Percentiles rank a stretch among this genome's conserved stretches.
Conservation (phyloP, 805 yeast genomes). For the Ogataea nitratoaversa region DNA sequence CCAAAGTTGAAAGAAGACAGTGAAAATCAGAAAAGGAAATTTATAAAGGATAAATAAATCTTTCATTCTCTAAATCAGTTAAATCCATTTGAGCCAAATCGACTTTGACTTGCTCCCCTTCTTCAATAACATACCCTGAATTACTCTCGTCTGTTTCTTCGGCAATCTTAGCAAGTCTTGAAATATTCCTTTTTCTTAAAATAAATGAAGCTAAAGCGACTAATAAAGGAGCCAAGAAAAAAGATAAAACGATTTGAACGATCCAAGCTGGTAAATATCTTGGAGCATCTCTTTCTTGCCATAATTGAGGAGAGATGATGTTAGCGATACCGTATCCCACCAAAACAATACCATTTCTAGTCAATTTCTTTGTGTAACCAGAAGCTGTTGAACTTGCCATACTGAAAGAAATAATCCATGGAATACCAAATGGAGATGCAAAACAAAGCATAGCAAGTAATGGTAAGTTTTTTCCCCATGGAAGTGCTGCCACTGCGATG, state of each 20-base stretch:
- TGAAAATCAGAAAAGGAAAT: not conserved
- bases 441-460: slow-evolving; percentile 44
- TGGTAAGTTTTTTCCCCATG: slow-evolving; percentile 42
- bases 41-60: slow-evolving; percentile 47
- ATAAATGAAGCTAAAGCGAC: slow-evolving; percentile 42
- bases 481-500: slow-evolving; percentile 41
- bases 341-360: slow-evolving; percentile 46
- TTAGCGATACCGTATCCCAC: slow-evolving; percentile 45
- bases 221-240: slow-evolving; percentile 41
- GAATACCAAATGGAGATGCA: slow-evolving; percentile 37
- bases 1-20: too few relatives aligned
- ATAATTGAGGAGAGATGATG: slow-evolving; percentile 53
- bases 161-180: slow-evolving; percentile 28
- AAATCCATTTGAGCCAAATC: slow-evolving; percentile 45
- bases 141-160: slow-evolving; percentile 18
- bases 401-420: slow-evolving; percentile 24
- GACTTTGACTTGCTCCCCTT: slow-evolving; percentile 25
- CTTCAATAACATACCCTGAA: slow-evolving; percentile 26
- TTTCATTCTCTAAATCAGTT: slow-evolving; percentile 49
- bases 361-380: slow-evolving; percentile 49
- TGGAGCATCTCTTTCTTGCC: slow-evolving; percentile 48
- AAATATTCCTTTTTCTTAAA: slow-evolving; percentile 40
- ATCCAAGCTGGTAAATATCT: slow-evolving; percentile 48
- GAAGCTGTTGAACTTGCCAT: slow-evolving; percentile 30
- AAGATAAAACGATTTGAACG: slow-evolving; percentile 52